These are phyloP conservation scores for Stagonosporopsis cucurbitacearum DNA, from an alignment of 2,329 filamentous ascomycete species.

Conservation along the genomic window DNA sequence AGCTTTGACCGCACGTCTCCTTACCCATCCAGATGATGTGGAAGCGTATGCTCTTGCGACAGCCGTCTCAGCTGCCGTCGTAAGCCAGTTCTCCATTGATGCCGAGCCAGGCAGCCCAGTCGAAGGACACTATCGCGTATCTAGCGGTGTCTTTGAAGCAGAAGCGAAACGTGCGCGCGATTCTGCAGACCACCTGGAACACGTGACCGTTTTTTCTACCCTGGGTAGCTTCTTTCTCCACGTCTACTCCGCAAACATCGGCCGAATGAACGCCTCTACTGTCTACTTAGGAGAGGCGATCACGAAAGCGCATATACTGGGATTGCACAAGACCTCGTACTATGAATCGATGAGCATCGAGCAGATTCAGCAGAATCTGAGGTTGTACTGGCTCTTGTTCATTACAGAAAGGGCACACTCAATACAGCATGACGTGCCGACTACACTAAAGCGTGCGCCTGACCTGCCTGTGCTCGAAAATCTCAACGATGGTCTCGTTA, in stretches of 20 bases:
- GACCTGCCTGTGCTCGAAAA: constrained; percentile 40
- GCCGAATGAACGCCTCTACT: constrained; percentile 45
- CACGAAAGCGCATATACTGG: constrained; percentile 43
- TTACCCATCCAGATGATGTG: constrained; percentile 41
- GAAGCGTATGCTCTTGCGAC: constrained; percentile 43
- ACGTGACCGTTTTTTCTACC: constrained; percentile 38
- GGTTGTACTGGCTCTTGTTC: constrained; percentile 48
- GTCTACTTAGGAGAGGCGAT: constrained; percentile 43
- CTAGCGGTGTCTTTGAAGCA: constrained; percentile 38
- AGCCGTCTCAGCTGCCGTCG: constrained; percentile 44
- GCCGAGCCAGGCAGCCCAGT: constrained; percentile 39
- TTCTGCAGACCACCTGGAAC: constrained; percentile 41
- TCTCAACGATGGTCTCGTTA: constrained; percentile 40
- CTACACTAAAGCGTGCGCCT: constrained; percentile 38
- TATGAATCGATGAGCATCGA: constrained; percentile 36
- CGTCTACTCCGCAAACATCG: constrained; percentile 44
- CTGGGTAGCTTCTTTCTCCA: constrained; percentile 45
- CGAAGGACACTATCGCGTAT: constrained; percentile 42
- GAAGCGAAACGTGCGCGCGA: constrained; percentile 39
- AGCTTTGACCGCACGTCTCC: constrained; percentile 38
- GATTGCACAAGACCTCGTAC: constrained; percentile 35
- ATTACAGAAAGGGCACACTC: constrained; percentile 47
- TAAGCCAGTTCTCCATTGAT: constrained; percentile 46
- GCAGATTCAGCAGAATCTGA: constrained; percentile 37
- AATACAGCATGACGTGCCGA: constrained; percentile 46